Evolutionary conservation across 202 grass and related monocot species (phyloP).

Genomic region (Schoenoplectus tabernaemontani): DNA sequence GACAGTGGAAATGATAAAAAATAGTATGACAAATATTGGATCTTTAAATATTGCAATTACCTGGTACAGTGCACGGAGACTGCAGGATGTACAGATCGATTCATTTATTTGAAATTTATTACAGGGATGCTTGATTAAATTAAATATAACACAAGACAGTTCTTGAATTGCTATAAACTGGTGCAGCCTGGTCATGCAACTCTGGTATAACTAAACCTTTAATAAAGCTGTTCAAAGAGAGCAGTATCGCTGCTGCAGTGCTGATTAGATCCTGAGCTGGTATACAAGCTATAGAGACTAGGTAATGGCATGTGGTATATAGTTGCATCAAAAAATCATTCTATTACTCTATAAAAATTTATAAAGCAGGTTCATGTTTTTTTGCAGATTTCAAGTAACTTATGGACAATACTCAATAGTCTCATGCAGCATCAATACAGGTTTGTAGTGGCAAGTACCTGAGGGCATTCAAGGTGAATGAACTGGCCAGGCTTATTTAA

Average conservation of each 20-base stretch:
- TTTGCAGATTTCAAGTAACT: not conserved
- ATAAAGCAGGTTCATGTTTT: too few relatives aligned
- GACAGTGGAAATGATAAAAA: not conserved
- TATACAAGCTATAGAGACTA: not conserved
- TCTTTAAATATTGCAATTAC: not conserved
- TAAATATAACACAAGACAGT: too few relatives aligned
- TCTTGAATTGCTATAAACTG: too few relatives aligned
- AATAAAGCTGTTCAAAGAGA: not conserved
- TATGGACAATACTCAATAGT: not conserved
- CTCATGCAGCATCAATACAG: not conserved
- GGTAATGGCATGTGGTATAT: not conserved
- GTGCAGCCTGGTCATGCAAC: not conserved
- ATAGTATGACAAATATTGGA: not conserved
- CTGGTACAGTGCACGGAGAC: too few relatives aligned
- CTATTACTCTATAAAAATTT: not conserved
- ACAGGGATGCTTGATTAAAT: too few relatives aligned
- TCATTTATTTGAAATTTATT: too few relatives aligned
- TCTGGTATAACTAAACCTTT: not conserved
- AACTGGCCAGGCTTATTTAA: conserved; percentile 31
- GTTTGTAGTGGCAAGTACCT: conserved; percentile 23
- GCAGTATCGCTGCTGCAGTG: not conserved
- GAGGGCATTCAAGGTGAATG: conserved; percentile 33
- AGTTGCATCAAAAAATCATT: not conserved
- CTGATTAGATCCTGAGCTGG: not conserved
- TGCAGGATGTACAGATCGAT: too few relatives aligned